These are phyloP conservation scores for Juncus effusus DNA, from an alignment of 176 grass and related monocot species.

Conservation along the genomic window DNA sequence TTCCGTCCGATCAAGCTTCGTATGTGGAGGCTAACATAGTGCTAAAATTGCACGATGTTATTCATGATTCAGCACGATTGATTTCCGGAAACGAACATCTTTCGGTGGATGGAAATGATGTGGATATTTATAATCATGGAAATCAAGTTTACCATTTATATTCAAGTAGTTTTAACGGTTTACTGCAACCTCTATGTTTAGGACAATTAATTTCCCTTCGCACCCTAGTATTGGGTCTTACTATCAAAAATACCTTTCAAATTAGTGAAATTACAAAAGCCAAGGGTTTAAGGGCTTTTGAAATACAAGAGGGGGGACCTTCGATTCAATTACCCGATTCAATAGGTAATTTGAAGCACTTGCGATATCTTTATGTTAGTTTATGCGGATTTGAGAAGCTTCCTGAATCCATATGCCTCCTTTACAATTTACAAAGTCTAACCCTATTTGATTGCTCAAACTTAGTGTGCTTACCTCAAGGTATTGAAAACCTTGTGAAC, in stretches of 20 bases:
- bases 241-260: conserved; percentile 5
- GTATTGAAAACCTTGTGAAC: conserved; percentile 4
- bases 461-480: not conserved
- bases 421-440: conserved; percentile 22
- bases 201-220: conserved; percentile 16
- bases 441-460: conserved; percentile 10
- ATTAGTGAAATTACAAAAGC: conserved; percentile 14
- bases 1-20: no score
- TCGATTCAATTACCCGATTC: conserved; percentile 17
- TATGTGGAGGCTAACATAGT: not conserved
- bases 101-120: conserved; percentile 22
- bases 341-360: conserved; percentile 23
- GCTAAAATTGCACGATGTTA: conserved; percentile 33
- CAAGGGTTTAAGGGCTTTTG: conserved; percentile 9
- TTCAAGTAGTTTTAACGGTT: conserved; percentile 8
- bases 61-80: conserved; percentile 27
- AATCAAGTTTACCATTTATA: conserved; percentile 27
- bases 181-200: conserved; percentile 6
- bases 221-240: conserved; percentile 21
- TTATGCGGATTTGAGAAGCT: conserved; percentile 8
- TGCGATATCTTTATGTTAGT: conserved; percentile 19
- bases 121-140: not conserved
- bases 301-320: conserved; percentile 16
- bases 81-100: conserved; percentile 28
- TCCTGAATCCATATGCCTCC: conserved; percentile 21